These are phyloP conservation scores for Penicillium sp. DNA, from an alignment of 2,329 filamentous ascomycete species.

Conservation along the genomic window DNA sequence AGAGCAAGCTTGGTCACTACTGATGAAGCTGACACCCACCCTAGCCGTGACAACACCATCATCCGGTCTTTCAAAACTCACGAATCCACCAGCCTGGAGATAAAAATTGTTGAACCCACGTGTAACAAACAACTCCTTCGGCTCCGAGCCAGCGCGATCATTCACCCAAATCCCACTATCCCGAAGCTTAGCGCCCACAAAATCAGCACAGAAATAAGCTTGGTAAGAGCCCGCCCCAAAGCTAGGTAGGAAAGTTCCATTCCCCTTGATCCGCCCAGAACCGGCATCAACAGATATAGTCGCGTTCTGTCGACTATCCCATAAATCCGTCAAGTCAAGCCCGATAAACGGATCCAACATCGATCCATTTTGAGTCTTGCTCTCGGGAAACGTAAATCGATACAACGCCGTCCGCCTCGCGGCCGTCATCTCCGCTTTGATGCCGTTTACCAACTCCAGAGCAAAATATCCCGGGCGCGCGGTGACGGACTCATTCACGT, in stretches of 20 bases:
- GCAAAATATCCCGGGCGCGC: constrained; percentile 64
- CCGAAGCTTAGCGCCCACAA: constrained; percentile 54
- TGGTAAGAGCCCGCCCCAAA: constrained; percentile 62
- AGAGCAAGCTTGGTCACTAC: constrained; percentile 60
- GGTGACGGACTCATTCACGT: constrained; percentile 51
- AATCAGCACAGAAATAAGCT: constrained; percentile 66
- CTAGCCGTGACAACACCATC: constrained; percentile 57
- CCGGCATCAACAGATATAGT: constrained; percentile 53
- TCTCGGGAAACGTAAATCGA: constrained; percentile 60
- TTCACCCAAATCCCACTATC: constrained; percentile 63
- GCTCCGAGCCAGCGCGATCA: constrained; percentile 54
- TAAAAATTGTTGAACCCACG: constrained; percentile 55
- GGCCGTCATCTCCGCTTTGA: constrained; percentile 64
- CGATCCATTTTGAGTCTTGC: constrained; percentile 16
- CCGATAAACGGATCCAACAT: constrained; percentile 57
- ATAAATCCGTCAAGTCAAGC: constrained; percentile 63
- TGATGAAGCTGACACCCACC: constrained; percentile 67
- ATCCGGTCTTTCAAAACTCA: constrained; percentile 54
- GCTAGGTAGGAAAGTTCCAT: constrained; percentile 59
- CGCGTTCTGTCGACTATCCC: constrained; percentile 59
- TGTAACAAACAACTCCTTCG: constrained; percentile 54
- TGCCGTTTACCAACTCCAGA: constrained; percentile 55
- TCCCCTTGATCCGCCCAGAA: constrained; percentile 60
- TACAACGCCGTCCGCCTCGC: constrained; percentile 62
- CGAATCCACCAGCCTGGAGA: constrained; percentile 62